phyloP scores from a whole-genome alignment of 1,284 basidiomycete genomes.

The Pterulicium gracile region DNA sequence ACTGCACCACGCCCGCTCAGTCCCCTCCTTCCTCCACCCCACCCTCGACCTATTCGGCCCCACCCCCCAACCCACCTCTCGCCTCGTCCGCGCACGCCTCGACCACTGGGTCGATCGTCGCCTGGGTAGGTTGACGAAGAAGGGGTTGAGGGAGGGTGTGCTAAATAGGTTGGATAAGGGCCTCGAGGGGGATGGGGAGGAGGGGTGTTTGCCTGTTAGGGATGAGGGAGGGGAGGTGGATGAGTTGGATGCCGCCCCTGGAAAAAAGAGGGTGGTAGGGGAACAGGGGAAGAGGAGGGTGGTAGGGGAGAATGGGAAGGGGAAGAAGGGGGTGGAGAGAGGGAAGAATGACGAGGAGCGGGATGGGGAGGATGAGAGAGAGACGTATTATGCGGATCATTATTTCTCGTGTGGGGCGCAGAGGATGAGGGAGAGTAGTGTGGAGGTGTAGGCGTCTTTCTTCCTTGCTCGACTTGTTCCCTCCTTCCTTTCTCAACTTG shows the following conservation, averaged over 20 bases:
- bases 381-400: background rate
- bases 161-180: background rate
- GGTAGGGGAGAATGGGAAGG: background rate
- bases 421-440: background rate
- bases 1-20: too few relatives aligned
- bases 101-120: background rate
- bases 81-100: background rate
- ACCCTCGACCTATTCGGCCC: background rate
- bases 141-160: background rate
- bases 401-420: background rate
- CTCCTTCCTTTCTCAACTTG: too few relatives aligned
- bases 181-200: background rate
- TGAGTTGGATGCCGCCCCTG: too few relatives aligned
- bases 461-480: too few relatives aligned
- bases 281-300: background rate
- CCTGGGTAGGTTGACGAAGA: background rate
- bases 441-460: background rate
- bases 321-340: background rate
- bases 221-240: background rate
- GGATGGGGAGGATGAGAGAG: background rate
- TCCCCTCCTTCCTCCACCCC: background rate
- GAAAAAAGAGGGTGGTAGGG: background rate
- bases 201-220: background rate
- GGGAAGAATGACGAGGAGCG: constrained; percentile 2
- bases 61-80: background rate